Evolutionary conservation across 495 filamentous ascomycete species (phyloP).

Genomic region (Talaromyces proteolyticus): DNA sequence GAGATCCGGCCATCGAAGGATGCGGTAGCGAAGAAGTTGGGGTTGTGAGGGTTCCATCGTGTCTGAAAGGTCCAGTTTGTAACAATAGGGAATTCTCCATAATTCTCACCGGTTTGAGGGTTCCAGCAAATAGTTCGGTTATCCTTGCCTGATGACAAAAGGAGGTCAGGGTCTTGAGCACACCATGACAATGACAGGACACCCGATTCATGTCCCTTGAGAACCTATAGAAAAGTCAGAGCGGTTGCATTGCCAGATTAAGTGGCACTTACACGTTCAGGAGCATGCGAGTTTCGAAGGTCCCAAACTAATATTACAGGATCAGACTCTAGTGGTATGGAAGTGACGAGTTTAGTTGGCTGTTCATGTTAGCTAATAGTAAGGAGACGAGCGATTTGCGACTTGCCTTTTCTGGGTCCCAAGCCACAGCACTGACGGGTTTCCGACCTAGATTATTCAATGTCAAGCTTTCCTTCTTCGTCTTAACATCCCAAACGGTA

Average conservation of each 20-base stretch:
- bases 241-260: not conserved
- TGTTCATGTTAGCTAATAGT: conserved; percentile 16
- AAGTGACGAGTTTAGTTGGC: conserved; percentile 88
- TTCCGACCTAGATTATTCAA: conserved; percentile 90
- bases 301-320: conserved; percentile 92
- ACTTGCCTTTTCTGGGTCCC: conserved; percentile 78
- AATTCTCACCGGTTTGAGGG: conserved; percentile 76
- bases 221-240: conserved; percentile 37
- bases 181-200: conserved; percentile 97
- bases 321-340: conserved; percentile 84
- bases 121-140: conserved; percentile 97
- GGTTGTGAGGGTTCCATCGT: conserved; percentile 89
- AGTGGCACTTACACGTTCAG: conserved; percentile 57
- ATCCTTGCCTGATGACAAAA: conserved; percentile 95
- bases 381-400: not conserved
- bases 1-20: conserved; percentile 95
- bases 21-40: conserved; percentile 83
- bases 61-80: conserved; percentile 99
- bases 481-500: conserved; percentile 97
- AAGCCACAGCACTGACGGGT: conserved; percentile 90
- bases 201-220: conserved; percentile 86
- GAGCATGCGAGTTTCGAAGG: conserved; percentile 90
- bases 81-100: conserved; percentile 92
- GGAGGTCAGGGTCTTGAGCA: conserved; percentile 78
- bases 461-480: conserved; percentile 91